Conservation (phyloP, 2,329 filamentous ascomycete genomes). For the Fusarium ramigenum region DNA sequence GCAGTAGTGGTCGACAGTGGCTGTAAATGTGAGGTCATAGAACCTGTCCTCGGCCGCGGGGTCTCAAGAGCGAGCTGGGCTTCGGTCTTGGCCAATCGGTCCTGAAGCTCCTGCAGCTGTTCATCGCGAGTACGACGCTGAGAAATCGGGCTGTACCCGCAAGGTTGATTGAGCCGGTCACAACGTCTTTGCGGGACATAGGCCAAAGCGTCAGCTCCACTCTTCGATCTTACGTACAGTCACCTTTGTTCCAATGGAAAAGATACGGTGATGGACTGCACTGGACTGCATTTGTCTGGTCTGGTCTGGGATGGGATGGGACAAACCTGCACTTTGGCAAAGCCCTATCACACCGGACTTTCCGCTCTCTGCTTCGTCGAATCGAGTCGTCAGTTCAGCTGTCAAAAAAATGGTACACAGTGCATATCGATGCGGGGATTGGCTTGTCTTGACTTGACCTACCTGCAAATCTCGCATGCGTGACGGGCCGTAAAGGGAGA, state of each 20-base stretch:
- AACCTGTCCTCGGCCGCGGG: background rate
- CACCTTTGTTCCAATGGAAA: background rate
- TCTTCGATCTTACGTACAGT: fast-evolving
- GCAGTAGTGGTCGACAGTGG: background rate
- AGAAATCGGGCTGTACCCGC: background rate
- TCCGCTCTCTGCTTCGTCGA: background rate
- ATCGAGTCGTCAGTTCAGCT: background rate
- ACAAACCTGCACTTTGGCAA: background rate
- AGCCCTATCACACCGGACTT: background rate
- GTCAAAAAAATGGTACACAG: fast-evolving
- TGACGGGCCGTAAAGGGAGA: background rate
- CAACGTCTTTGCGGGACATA: background rate
- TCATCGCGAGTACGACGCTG: background rate
- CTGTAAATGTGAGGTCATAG: background rate
- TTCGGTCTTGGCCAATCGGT: background rate
- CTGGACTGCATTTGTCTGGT: background rate
- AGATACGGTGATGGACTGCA: background rate
- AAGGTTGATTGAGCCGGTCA: background rate
- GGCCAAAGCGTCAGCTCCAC: background rate
- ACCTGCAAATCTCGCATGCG: background rate
- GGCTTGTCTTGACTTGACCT: background rate
- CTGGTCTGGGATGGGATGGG: background rate
- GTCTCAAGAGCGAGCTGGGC: background rate
- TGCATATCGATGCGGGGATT: background rate
- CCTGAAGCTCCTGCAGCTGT: background rate